A percentile compares a stretch with the other conserved stretches of the same genome.
Evolutionary conservation across 805 yeast genomes (phyloP).

Genomic region (Starmerella bacillaris): DNA sequence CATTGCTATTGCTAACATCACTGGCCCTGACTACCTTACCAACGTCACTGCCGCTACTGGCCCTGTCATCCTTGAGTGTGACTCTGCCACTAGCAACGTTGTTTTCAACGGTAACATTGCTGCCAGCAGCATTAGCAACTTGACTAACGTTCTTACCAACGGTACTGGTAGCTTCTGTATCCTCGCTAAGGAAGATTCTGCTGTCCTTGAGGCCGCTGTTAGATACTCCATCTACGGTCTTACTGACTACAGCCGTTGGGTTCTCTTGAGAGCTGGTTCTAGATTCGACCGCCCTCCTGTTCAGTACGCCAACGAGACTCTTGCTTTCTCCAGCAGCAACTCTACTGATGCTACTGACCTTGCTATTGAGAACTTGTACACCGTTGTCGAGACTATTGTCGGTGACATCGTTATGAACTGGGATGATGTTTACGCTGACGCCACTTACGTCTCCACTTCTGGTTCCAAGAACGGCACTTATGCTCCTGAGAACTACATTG

Average conservation of each 20-base stretch:
- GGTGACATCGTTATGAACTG: constrained; percentile 35
- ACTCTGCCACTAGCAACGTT: constrained; percentile 41
- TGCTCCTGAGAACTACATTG: constrained; percentile 36
- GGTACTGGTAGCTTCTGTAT: constrained; percentile 42
- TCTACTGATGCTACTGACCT: constrained; percentile 35
- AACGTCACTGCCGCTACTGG: constrained; percentile 33
- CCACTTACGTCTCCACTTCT: constrained; percentile 20
- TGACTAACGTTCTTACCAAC: constrained; percentile 35
- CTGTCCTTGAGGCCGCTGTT: constrained; percentile 40
- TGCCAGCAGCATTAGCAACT: constrained; percentile 33
- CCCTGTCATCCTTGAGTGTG: constrained; percentile 37
- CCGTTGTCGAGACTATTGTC: constrained; percentile 38
- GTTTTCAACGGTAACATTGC: constrained; percentile 40
- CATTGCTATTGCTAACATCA: background rate
- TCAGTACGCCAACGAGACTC: constrained; percentile 27
- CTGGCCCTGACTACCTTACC: constrained; percentile 23
- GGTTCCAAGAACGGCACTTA: constrained; percentile 10
- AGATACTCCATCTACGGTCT: constrained; percentile 38
- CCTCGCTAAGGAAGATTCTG: constrained; percentile 53
- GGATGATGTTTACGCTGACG: constrained; percentile 14
- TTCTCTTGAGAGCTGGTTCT: constrained; percentile 43
- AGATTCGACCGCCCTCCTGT: constrained; percentile 42
- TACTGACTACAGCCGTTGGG: constrained; percentile 39
- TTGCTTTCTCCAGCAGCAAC: constrained; percentile 33
- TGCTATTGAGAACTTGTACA: constrained; percentile 34